Base-by-base conservation (phyloP, 768 basidiomycete genomes). In the Mycena amicta region DNA sequence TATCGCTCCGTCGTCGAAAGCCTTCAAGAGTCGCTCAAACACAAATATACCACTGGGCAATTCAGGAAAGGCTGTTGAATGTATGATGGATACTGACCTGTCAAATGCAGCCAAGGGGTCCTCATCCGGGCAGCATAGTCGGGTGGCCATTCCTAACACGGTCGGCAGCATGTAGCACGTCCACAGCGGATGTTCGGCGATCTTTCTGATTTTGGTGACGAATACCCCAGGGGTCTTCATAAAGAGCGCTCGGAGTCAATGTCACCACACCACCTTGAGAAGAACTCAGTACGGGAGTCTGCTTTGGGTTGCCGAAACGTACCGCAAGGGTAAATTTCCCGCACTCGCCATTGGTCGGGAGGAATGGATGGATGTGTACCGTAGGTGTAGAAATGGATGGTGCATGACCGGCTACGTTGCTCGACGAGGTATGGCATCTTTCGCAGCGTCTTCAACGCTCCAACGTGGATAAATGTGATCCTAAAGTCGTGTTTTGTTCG, bases 201-300 rank as follows among this genome's bases (percentile, higher is more conserved):
- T 70, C 63, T 82, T 75, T 22, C 68, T 71, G 40, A 92, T 83
- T 11, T 79, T 71, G 16, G 81, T 68, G 40, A 75, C 70, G n/a
- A 12, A 83, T 70, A 15, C 77, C 82, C 31, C 77, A 52, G 4
- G 84, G 82, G 66, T 87, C 78, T 31, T 82, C 78, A 13, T 79
- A 60, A 47, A 92, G 76, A 20, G 83, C 87, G 53, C 74, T 74
- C 1, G 90, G 80, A 18, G 86, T 87, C 57, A 92, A 88, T 1
- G 89, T 90, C 2, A 86, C 79, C 60, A 92, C 71, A 3, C 91
- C 91, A 49, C 91, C 91, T 92, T n/a, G n/a, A 57, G 4, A 55
- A 45, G 8, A 31, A 27, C 18, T 26, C 11, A 15, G 23, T 58
- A 28, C 29, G n/a, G n/a, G n/a, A 28, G 26, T 39, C 29, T 25